These are phyloP conservation scores for Fragaria iinumae DNA, from an alignment of 306 rosid genomes.

Conservation along the genomic window DNA sequence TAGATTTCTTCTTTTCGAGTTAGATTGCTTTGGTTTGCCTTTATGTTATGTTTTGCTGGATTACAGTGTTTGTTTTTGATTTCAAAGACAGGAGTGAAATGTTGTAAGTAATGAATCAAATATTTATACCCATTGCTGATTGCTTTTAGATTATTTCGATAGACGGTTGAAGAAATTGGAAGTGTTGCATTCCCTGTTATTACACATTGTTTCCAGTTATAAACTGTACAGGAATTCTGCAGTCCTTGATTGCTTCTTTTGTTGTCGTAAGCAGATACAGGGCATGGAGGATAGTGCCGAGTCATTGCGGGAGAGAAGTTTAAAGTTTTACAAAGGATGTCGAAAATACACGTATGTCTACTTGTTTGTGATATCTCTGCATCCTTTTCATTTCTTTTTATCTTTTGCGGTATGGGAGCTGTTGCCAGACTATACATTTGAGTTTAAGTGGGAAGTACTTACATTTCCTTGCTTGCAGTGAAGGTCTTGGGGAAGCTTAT, in stretches of 20 bases:
- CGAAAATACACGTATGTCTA: constrained; percentile 94
- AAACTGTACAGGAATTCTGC: neutral
- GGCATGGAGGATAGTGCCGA: constrained; percentile 98
- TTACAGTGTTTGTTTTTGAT: neutral
- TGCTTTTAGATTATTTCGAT: neutral
- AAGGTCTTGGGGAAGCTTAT: constrained; percentile 98
- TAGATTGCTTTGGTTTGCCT: neutral
- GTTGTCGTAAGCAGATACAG: constrained; percentile 71
- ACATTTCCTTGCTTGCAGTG: constrained; percentile 49
- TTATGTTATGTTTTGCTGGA: neutral
- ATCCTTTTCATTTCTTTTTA: neutral
- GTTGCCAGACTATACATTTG: neutral
- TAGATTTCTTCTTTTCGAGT: neutral
- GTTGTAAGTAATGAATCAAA: neutral
- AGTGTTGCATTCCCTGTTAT: neutral
- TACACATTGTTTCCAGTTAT: neutral
- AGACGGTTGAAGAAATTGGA: neutral
- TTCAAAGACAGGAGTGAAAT: neutral
- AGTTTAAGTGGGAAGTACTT: constrained; percentile 27
- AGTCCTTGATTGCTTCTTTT: constrained; percentile 25
- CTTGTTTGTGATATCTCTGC: constrained; percentile 1
- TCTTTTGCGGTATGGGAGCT: constrained; percentile 3
- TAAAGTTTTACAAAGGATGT: constrained; percentile 93
- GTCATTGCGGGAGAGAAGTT: constrained; percentile 88
- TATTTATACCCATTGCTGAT: neutral